Conservation (phyloP, 495 filamentous ascomycete genomes). For the Neurospora sp. region DNA sequence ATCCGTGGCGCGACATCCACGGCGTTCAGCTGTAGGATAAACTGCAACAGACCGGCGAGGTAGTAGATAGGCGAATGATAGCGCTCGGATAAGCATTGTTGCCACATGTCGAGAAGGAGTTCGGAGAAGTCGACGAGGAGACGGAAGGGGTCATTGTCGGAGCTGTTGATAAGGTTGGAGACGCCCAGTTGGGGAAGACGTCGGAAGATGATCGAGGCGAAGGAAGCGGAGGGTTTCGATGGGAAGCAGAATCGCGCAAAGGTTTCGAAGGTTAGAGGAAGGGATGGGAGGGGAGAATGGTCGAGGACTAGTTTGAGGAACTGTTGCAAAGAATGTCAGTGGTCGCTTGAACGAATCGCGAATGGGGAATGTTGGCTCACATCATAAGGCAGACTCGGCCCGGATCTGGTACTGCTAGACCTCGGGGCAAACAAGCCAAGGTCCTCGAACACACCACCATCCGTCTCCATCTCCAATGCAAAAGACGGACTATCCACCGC, state of each 20-base stretch:
- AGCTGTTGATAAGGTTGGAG: constrained; percentile 4
- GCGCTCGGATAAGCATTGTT: constrained; percentile 28
- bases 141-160: constrained; percentile 19
- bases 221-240: constrained; percentile 26
- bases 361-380: constrained; percentile 13
- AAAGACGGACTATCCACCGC: constrained; percentile 38
- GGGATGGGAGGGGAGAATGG: constrained; percentile 24
- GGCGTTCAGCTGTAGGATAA: constrained; percentile 31
- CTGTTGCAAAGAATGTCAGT: constrained; percentile 14
- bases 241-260: constrained; percentile 32
- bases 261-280: constrained; percentile 31
- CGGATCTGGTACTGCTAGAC: background rate
- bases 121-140: constrained; percentile 35
- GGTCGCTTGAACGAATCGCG: background rate
- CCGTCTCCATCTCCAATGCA: constrained; percentile 35
- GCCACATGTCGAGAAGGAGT: constrained; percentile 34
- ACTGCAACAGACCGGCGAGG: constrained; percentile 26
- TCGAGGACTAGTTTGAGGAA: constrained; percentile 34
- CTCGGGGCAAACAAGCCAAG: background rate
- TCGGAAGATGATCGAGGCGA: constrained; percentile 34
- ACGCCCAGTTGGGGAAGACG: constrained; percentile 28
- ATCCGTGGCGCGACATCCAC: constrained; percentile 31
- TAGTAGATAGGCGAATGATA: constrained; percentile 35
- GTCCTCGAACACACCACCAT: background rate
- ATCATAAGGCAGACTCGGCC: constrained; percentile 18